Evolutionary conservation across 2,329 filamentous ascomycete genomes (phyloP).

Genomic region (Fonsecaea nubica): DNA sequence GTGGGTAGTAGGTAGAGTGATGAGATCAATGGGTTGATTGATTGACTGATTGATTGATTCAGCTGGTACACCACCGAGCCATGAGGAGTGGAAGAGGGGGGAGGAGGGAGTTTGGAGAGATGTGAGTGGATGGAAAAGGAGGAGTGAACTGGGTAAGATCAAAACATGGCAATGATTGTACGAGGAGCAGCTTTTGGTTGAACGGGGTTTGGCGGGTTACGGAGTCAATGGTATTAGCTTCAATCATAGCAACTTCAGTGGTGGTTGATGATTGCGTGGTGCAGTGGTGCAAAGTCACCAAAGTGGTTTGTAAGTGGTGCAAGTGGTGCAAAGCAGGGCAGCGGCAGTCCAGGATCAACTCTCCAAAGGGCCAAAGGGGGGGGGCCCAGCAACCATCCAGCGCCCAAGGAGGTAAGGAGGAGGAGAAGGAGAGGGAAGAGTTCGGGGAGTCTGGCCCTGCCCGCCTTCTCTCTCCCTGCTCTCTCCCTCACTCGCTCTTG

Average conservation of each 20-base stretch:
- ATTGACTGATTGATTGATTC: slow-evolving; percentile 1
- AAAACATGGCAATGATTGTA: neutral
- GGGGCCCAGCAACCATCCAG: neutral
- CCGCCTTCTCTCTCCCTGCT: slow-evolving; percentile 4
- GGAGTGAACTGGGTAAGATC: slow-evolving; percentile 3
- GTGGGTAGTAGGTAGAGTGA: neutral
- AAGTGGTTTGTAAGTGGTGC: neutral
- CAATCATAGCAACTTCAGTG: no score
- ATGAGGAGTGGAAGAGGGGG: slow-evolving; percentile 9
- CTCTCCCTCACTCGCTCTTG: neutral
- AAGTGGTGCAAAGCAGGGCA: slow-evolving; percentile 4
- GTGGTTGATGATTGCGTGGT: neutral
- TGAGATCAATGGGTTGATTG: slow-evolving; percentile 18
- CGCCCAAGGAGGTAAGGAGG: neutral
- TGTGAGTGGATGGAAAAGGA: slow-evolving; percentile 10
- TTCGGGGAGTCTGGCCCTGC: slow-evolving; percentile 15
- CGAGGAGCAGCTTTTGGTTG: no score
- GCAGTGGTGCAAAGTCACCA: neutral
- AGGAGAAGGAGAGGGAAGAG: neutral
- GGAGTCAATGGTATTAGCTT: no score
- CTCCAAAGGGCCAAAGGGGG: no score
- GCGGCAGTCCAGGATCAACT: slow-evolving; percentile 1
- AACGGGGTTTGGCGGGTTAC: no score
- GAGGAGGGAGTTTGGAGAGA: slow-evolving; percentile 14
- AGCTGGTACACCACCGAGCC: neutral